Evolutionary conservation across 1,284 basidiomycete species (phyloP).

Genomic region (Cutaneotrichosporon daszewskae): DNA sequence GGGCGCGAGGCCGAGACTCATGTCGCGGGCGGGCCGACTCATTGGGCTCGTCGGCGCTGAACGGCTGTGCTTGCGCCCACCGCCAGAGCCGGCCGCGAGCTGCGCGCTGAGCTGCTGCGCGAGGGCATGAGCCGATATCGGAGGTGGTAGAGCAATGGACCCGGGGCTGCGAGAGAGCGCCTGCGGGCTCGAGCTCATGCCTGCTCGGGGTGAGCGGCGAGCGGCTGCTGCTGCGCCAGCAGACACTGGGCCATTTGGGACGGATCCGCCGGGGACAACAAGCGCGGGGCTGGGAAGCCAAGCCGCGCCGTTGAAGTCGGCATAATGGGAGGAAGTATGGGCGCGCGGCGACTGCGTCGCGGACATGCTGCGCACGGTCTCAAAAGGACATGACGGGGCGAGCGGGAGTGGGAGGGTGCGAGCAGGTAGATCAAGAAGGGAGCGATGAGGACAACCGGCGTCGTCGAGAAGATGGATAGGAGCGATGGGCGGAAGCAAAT

Average conservation of each 20-base stretch:
- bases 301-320: not conserved
- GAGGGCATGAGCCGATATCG: not conserved
- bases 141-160: not conserved
- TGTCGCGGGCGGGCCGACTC: slow-evolving; percentile 1
- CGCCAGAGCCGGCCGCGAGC: not conserved
- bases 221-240: not conserved
- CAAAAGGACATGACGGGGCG: too few species aligned
- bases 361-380: too few species aligned
- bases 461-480: too few species aligned
- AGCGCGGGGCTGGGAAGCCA: not conserved
- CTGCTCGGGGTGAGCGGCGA: not conserved
- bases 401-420: too few species aligned
- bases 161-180: too few species aligned
- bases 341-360: slow-evolving; percentile 2
- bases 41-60: slow-evolving; percentile 12
- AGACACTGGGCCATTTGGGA: not conserved
- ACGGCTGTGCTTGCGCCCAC: slow-evolving; percentile 3
- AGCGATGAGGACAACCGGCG: too few species aligned
- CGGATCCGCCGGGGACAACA: not conserved
- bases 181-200: too few species aligned
- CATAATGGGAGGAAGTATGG: not conserved
- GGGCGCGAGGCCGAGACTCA: slow-evolving; percentile 4
- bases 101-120: slow-evolving; percentile 1
- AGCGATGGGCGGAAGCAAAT: too few species aligned
- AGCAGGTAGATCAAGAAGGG: too few species aligned